These are phyloP conservation scores for Pochonia chlamydosporia DNA, from an alignment of 2,329 filamentous ascomycete species.

Conservation along the genomic window DNA sequence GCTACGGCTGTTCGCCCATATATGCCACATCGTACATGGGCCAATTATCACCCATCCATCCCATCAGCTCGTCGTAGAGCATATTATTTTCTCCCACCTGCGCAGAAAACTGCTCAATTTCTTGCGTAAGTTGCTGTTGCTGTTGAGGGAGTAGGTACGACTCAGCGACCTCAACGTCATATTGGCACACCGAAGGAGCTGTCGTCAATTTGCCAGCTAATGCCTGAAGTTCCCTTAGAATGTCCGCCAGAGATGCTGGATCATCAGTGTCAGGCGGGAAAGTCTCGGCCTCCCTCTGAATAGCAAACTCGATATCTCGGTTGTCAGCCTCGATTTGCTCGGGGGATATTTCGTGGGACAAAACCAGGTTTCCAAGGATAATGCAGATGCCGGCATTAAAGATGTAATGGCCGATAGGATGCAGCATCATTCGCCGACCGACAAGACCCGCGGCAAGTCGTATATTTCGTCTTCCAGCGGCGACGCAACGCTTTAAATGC, in stretches of 20 bases:
- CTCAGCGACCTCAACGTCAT: neutral
- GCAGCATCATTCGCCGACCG: constrained; percentile 32
- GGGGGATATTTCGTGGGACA: constrained; percentile 17
- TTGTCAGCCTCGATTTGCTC: constrained; percentile 14
- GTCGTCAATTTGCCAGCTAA: constrained; percentile 28
- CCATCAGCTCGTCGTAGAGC: constrained; percentile 28
- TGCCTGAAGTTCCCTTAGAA: constrained; percentile 30
- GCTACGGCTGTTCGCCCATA: neutral
- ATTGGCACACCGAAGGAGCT: constrained; percentile 7
- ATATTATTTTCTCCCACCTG: constrained; percentile 20
- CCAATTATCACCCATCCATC: constrained; percentile 32
- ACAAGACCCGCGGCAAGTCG: constrained; percentile 33
- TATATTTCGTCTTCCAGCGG: constrained; percentile 40
- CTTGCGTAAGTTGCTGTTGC: constrained; percentile 7
- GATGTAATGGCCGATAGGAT: constrained; percentile 40
- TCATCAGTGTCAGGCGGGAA: constrained; percentile 29
- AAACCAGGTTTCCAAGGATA: constrained; percentile 37
- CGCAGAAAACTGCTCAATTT: constrained; percentile 13
- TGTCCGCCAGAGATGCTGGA: constrained; percentile 28
- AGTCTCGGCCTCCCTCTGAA: constrained; percentile 33
- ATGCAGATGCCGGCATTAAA: constrained; percentile 45
- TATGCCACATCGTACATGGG: constrained; percentile 15
- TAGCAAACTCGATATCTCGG: constrained; percentile 33
- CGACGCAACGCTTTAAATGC: constrained; percentile 32
- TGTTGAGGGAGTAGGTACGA: neutral